Evolutionary conservation across 1,284 basidiomycete genomes (phyloP).

Genomic region (Ceratorhiza oryzae-sativae): DNA sequence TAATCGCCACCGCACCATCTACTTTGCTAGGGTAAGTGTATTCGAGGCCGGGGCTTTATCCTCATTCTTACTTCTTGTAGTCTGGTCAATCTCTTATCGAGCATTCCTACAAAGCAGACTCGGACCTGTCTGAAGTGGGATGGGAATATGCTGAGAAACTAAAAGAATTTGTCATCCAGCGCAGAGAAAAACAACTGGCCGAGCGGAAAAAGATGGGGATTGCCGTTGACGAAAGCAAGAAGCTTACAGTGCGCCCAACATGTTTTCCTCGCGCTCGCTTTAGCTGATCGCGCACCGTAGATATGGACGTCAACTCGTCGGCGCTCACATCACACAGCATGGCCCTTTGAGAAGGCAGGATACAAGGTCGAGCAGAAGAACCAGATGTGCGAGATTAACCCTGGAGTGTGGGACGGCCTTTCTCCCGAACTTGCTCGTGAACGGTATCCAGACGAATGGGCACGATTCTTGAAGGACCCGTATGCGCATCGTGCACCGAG

Average conservation of each 20-base stretch:
- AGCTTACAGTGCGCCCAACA: constrained; percentile 68
- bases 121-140: constrained; percentile 92
- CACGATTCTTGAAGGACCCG: constrained; percentile 89
- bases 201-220: constrained; percentile 59
- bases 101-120: constrained; percentile 98
- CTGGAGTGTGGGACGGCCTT: constrained; percentile 95
- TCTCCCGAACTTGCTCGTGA: constrained; percentile 88
- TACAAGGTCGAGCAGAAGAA: constrained; percentile 85
- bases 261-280: constrained; percentile 11
- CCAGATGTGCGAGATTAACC: constrained; percentile 98
- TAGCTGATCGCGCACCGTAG: constrained; percentile 53
- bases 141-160: constrained; percentile 93
- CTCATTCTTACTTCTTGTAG: constrained; percentile 51
- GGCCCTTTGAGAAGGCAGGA: constrained; percentile 81
- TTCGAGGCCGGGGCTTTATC: neutral
- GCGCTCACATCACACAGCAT: constrained; percentile 92
- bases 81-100: constrained; percentile 96
- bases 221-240: constrained; percentile 61
- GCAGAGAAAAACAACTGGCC: constrained; percentile 72
- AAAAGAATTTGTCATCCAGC: constrained; percentile 83
- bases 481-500: constrained; percentile 92
- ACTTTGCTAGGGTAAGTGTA: constrained; percentile 82
- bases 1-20: constrained; percentile 88
- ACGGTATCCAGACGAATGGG: constrained; percentile 94
- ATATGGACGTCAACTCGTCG: constrained; percentile 97